Conservation (phyloP, 768 basidiomycete genomes). For the Mycena belliarum region DNA sequence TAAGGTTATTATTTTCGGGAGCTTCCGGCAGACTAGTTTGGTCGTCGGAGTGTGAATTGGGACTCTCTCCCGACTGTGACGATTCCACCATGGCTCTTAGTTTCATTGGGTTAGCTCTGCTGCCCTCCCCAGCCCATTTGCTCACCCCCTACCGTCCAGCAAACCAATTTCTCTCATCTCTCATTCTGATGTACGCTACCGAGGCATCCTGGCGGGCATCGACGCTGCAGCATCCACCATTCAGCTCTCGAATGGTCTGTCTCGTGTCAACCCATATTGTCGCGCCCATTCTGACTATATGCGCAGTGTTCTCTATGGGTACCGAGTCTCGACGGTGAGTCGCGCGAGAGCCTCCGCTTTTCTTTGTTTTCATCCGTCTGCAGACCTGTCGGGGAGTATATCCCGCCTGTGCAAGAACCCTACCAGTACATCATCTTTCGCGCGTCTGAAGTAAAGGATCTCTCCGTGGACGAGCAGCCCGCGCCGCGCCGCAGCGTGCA, state of each 20-base stretch:
- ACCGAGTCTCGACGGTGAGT: conserved; percentile 51
- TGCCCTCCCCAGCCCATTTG: background rate
- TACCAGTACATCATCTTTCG: conserved; percentile 92
- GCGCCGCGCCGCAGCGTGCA: conserved; percentile 63
- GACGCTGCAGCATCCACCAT: conserved; percentile 86
- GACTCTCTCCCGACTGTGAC: no score
- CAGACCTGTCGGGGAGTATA: conserved; percentile 76
- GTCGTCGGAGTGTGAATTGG: conserved; percentile 4
- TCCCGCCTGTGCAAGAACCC: conserved; percentile 79
- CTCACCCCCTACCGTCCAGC: conserved; percentile 38
- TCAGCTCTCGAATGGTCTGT: conserved; percentile 80
- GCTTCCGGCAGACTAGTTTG: no score
- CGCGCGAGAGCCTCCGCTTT: background rate
- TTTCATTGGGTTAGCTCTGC: conserved; percentile 63
- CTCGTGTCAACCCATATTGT: conserved; percentile 4
- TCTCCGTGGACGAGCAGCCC: conserved; percentile 75
- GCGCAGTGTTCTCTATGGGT: background rate
- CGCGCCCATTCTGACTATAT: conserved; percentile 25
- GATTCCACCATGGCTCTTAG: conserved; percentile 63
- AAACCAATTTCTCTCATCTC: conserved; percentile 90
- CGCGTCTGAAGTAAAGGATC: conserved; percentile 86
- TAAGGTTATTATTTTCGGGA: no score
- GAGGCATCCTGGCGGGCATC: conserved; percentile 84
- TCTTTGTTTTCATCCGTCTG: background rate
- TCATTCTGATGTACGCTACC: conserved; percentile 88